Percentiles rank a stretch among this genome's conserved stretches.
phyloP scores from a whole-genome alignment of 805 yeast species.

The Metschnikowia arizonensis region DNA sequence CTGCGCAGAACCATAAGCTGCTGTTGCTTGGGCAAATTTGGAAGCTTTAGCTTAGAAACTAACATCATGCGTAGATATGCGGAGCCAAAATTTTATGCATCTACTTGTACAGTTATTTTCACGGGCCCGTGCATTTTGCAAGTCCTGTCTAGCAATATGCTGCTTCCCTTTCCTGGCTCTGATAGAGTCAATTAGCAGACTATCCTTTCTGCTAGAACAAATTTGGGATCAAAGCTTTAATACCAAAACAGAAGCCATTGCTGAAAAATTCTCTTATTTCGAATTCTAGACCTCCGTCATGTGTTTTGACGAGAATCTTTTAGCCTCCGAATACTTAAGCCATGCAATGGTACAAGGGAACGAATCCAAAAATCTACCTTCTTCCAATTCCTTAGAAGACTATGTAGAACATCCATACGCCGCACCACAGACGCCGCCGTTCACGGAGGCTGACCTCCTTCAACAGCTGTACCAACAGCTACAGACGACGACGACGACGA shows the following conservation, averaged over 20 bases:
- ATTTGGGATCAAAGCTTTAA: constrained; percentile 1
- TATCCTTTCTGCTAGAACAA: constrained; percentile 5
- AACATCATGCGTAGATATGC: not conserved
- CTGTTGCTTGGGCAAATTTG: not conserved
- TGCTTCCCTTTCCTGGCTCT: constrained; percentile 2
- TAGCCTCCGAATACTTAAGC: constrained; percentile 3
- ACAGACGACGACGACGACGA: constrained; percentile 3
- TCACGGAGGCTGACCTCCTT: constrained; percentile 1
- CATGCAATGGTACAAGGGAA: not conserved
- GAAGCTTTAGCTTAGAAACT: not conserved
- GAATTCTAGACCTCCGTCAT: constrained; percentile 4
- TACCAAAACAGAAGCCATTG: constrained; percentile 3
- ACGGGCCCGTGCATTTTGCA: not conserved
- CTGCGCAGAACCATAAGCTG: no score
- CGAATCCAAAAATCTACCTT: constrained; percentile 4
- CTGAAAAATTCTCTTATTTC: not conserved
- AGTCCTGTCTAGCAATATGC: constrained; percentile 2
- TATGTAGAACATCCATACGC: constrained; percentile 1
- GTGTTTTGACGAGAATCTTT: constrained; percentile 6
- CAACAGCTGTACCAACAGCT: constrained; percentile 1
- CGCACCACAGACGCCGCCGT: constrained; percentile 5
- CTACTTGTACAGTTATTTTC: constrained; percentile 1
- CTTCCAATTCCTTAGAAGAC: not conserved
- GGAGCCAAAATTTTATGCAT: not conserved
- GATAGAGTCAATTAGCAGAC: not conserved